Base-by-base conservation (phyloP, 1,284 basidiomycete species). In the Bondarzewia mesenterica region DNA sequence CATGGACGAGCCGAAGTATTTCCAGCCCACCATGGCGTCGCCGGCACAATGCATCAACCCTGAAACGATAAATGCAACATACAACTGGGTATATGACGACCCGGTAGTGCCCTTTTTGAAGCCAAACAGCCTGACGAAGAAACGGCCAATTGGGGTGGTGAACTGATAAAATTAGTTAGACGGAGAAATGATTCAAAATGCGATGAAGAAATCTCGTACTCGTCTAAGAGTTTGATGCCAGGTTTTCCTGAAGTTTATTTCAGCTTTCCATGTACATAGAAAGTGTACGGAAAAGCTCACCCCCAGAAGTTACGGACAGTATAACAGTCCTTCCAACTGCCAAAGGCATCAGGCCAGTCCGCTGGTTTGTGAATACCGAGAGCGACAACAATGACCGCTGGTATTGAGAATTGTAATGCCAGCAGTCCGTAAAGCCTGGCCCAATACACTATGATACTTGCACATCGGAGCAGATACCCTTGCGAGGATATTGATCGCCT, bases 231-330 rank as follows among this genome's bases (percentile, higher is more conserved):
- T 47, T 42, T 67, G 64, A 48, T 66, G 65, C 65, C 63, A 65
- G 14, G 57, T 57, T 40, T 59, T 60, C 43, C 66, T 65, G 46
- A n/a, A n/a, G n/a, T n/a, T n/a, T n/a, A n/a, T n/a, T 8, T 35
- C n/a, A 8, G 8, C 3, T 15, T 36, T 16, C 18, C 15, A 14
- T 15, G 35, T 16, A 7, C 3, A 15, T 36, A 16, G 18, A 7
- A 14, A 36, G 35, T 15, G 2, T 16, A 16, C 6, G 7, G 6
- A 57, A n/a, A n/a, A n/a, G n/a, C 63, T 41, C 39, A 69, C 68
- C 66, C 63, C 68, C 68, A 69, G 40, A 67, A 58, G 7, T 58
- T 58, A 21, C 66, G 58, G 4, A 70, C 50, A 6, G 66, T 67
- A 48, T 66, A 68, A 2, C 64, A 60, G 27, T 67, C 64, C 3